phyloP scores from a whole-genome alignment of 208 protist genomes.

The Leishmania gerbilli region DNA sequence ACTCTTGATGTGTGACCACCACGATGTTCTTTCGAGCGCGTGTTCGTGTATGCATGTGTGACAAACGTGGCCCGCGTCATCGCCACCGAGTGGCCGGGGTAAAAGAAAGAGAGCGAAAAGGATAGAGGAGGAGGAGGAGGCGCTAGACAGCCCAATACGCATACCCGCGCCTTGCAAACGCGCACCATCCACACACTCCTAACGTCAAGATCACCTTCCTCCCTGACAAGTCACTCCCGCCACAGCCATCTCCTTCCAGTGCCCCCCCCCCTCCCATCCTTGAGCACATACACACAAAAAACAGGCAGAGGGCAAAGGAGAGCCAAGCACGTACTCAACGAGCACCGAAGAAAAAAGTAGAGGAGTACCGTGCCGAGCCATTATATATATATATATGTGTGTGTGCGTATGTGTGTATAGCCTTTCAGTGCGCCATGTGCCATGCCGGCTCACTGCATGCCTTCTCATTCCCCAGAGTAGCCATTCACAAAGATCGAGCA shows the following conservation, averaged over 20 bases:
- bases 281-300: background rate
- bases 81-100: background rate
- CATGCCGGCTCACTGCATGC: no score
- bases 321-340: background rate
- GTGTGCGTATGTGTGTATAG: background rate
- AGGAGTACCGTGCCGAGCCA: background rate
- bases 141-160: no score
- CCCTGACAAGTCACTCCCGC: background rate
- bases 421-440: no score
- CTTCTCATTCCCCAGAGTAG: no score
- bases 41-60: background rate
- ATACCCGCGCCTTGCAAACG: background rate
- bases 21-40: background rate
- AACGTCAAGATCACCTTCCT: background rate
- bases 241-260: background rate
- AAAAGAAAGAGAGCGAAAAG: no score
- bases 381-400: background rate
- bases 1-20: background rate
- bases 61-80: background rate
- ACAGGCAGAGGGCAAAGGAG: background rate
- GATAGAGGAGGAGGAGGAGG: background rate
- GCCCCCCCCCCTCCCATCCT: no score
- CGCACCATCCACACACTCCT: background rate
- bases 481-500: background rate
- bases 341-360: background rate